Evolutionary conservation across 495 filamentous ascomycete genomes (phyloP).

Genomic region (Penicillium ochrochloron): DNA sequence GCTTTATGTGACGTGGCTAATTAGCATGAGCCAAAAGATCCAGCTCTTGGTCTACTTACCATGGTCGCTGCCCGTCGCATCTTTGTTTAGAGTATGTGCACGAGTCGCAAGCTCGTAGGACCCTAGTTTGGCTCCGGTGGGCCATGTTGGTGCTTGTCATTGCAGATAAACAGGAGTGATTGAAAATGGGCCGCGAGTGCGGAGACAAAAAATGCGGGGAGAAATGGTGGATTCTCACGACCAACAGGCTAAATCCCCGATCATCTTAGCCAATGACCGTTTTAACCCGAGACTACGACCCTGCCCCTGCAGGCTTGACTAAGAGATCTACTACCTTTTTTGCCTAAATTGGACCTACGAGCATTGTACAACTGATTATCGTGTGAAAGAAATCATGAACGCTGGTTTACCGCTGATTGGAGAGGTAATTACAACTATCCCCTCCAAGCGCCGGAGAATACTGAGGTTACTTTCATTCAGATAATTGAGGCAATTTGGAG

Average conservation of each 20-base stretch:
- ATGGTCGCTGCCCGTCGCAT: constrained; percentile 27
- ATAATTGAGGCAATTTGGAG: neutral
- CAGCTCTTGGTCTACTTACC: constrained; percentile 9
- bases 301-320: neutral
- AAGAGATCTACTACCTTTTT: neutral
- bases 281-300: neutral
- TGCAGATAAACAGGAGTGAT: constrained; percentile 10
- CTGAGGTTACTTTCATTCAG: neutral
- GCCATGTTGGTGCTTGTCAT: constrained; percentile 3
- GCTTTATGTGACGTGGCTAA: constrained; percentile 8
- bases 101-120: constrained; percentile 24
- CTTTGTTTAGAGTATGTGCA: constrained; percentile 26
- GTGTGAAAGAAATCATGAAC: neutral
- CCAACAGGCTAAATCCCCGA: neutral
- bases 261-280: neutral
- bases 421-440: neutral
- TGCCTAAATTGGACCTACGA: neutral
- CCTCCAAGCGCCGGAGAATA: neutral
- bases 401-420: neutral
- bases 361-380: no score
- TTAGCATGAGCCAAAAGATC: neutral
- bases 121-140: constrained; percentile 16
- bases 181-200: constrained; percentile 17
- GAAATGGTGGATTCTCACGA: neutral
- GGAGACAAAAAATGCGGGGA: constrained; percentile 20